Percentiles rank a stretch among this genome's conserved stretches.
These are phyloP conservation scores for Melampsora larici-populina DNA, from an alignment of 1,284 basidiomycete genomes.

Conservation along the genomic window DNA sequence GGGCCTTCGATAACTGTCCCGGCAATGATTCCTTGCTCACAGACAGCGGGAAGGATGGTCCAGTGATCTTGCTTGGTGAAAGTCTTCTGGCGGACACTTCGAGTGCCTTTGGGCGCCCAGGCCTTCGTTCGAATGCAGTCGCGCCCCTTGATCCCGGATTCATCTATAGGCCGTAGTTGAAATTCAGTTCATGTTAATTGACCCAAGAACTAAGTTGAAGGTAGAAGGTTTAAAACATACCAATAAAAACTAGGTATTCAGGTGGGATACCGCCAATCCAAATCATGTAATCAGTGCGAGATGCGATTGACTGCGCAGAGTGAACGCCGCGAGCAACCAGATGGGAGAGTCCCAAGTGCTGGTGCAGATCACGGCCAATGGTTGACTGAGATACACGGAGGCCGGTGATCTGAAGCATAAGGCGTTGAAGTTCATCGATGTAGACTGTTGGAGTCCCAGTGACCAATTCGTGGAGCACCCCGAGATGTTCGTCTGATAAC, in stretches of 20 bases:
- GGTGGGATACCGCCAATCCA: not conserved
- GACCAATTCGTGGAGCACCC: conserved; percentile 1
- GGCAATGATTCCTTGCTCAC: not conserved
- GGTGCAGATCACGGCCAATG: too few species aligned
- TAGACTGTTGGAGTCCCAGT: not conserved
- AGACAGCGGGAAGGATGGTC: not conserved
- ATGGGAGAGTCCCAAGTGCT: too few species aligned
- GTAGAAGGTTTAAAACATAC: not conserved
- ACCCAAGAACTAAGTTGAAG: not conserved
- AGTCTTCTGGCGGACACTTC: not conserved
- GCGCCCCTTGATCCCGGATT: not conserved
- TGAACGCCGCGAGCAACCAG: too few species aligned
- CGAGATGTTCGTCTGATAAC: not conserved
- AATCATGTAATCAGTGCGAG: not conserved
- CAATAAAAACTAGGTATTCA: conserved; percentile 5
- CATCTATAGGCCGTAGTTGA: not conserved
- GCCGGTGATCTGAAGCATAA: too few species aligned
- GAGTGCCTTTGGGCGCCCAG: not conserved
- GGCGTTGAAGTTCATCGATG: not conserved
- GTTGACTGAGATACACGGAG: too few species aligned
- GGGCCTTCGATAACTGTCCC: not conserved
- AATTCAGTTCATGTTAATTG: too few species aligned
- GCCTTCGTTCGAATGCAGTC: conserved; percentile 5
- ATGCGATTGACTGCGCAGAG: too few species aligned
- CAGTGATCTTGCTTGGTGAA: not conserved